Percentiles rank a stretch among this genome's conserved stretches.
These are phyloP conservation scores for Aleurites moluccanus DNA, from an alignment of 441 rosid genomes.

Conservation along the genomic window DNA sequence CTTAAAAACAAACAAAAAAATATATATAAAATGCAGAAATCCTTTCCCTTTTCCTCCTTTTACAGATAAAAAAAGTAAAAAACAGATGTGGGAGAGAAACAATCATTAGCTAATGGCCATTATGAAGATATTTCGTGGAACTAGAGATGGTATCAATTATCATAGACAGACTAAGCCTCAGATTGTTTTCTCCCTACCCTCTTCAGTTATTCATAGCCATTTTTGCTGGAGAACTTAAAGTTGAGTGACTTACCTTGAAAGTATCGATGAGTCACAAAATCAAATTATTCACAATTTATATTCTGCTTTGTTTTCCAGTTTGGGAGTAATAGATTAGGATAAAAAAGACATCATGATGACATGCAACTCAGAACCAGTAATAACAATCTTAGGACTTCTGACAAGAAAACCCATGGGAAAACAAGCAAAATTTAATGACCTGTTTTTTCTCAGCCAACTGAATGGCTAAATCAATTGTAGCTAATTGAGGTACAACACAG, in stretches of 20 bases:
- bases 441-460: not conserved
- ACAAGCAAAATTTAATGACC: not conserved
- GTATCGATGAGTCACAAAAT: not conserved
- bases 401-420: not conserved
- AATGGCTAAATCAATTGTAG: not conserved
- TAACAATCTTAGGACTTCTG: not conserved
- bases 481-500: not conserved
- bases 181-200: not conserved
- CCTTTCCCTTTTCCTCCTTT: not conserved
- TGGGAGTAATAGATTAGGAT: not conserved
- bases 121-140: not conserved
- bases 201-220: not conserved
- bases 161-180: not conserved
- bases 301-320: not conserved
- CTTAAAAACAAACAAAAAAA: slow-evolving; percentile 2
- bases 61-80: not conserved
- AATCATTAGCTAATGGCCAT: not conserved
- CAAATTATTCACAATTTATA: not conserved
- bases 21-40: not conserved
- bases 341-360: not conserved
- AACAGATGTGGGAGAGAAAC: not conserved
- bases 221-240: not conserved
- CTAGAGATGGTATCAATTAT: not conserved
- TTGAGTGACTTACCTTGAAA: not conserved
- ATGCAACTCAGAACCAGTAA: not conserved